A percentile compares a stretch with the other conserved stretches of the same genome.
These are phyloP conservation scores for Myrica gale DNA, from an alignment of 306 rosid genomes.

Conservation along the genomic window DNA sequence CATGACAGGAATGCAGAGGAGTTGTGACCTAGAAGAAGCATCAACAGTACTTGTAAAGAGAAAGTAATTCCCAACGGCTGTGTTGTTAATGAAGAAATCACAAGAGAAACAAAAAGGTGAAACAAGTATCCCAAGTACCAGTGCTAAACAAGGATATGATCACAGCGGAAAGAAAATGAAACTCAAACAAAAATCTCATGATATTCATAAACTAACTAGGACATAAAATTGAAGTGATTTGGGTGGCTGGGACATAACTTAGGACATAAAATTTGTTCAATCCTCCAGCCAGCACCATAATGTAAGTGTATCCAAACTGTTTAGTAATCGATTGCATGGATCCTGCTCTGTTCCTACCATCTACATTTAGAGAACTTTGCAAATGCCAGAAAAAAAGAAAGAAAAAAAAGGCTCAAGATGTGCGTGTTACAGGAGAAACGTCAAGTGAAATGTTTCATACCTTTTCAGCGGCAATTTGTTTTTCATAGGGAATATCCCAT, in stretches of 20 bases:
- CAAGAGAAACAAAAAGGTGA: neutral
- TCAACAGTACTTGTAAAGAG: too few species aligned
- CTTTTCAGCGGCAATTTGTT: neutral
- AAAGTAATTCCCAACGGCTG: neutral
- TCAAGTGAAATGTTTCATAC: neutral
- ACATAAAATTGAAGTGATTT: neutral
- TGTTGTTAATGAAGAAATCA: neutral
- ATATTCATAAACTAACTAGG: constrained; percentile 6
- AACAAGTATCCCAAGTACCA: neutral
- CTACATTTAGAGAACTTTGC: neutral
- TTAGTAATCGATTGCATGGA: neutral
- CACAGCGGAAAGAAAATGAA: constrained; percentile 3
- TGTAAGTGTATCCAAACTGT: neutral
- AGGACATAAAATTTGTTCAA: neutral
- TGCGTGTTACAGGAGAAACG: neutral
- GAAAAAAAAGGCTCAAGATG: neutral
- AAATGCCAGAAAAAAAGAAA: neutral
- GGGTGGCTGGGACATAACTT: neutral
- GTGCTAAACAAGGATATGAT: neutral
- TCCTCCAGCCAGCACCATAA: neutral
- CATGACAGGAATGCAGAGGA: neutral
- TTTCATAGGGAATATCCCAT: neutral
- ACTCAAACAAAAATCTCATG: neutral
- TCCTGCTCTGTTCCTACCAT: neutral
- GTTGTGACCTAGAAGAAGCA: neutral